A percentile compares a stretch with the other conserved stretches of the same genome.
phyloP scores from a whole-genome alignment of 1,284 basidiomycete species.

The Cutaneotrichosporon sp. region DNA sequence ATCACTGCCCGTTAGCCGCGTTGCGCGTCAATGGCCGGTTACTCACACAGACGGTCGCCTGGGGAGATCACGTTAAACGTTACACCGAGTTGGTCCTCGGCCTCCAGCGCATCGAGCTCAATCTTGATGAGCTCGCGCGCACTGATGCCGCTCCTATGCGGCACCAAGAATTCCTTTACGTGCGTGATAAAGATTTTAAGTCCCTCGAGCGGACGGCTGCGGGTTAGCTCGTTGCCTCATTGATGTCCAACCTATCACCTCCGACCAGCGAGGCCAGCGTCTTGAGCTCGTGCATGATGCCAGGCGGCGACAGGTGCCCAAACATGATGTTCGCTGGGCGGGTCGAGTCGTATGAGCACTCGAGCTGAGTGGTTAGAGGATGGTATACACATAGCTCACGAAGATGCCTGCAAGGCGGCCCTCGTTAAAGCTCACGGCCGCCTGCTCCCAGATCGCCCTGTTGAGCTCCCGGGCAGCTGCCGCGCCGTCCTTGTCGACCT shows the following conservation, averaged over 20 bases:
- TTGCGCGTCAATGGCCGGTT: no score
- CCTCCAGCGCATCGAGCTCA: conserved; percentile 41
- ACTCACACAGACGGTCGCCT: conserved; percentile 49
- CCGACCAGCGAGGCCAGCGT: conserved; percentile 34
- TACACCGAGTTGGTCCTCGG: conserved; percentile 34
- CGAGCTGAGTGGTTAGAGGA: conserved; percentile 35
- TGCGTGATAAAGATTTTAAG: conserved; percentile 49
- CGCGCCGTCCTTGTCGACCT: conserved; percentile 21
- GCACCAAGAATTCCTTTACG: conserved; percentile 49
- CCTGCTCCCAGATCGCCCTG: conserved; percentile 44
- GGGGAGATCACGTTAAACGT: conserved; percentile 37
- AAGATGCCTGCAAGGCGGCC: conserved; percentile 46
- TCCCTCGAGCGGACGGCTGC: conserved; percentile 37
- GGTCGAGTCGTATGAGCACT: conserved; percentile 52
- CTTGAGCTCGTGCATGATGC: conserved; percentile 43
- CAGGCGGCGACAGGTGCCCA: conserved; percentile 49
- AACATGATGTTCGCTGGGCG: conserved; percentile 47
- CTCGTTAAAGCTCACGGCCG: conserved; percentile 36
- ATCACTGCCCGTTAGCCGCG: conserved; percentile 15
- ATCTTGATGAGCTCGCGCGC: conserved; percentile 39
- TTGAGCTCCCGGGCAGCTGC: conserved; percentile 30
- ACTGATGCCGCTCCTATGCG: conserved; percentile 41
- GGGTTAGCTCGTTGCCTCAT: background rate
- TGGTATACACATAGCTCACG: conserved; percentile 33
- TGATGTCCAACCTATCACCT: background rate